Conservation (phyloP, 345 rosid genomes). For the Sisymbrium irio region DNA sequence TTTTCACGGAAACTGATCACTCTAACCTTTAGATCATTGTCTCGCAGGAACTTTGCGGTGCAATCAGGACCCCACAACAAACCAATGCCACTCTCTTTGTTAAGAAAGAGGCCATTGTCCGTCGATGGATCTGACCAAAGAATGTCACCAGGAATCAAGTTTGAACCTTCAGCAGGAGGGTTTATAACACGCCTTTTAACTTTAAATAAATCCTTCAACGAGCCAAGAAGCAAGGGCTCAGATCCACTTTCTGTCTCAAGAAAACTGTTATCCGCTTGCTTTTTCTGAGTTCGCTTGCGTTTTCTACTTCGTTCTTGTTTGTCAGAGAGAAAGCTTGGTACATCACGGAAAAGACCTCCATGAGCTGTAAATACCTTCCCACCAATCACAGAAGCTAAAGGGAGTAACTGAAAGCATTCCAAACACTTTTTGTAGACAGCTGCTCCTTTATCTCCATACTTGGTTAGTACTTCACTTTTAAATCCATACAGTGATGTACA, state of each 20-base stretch:
- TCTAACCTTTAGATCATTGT: conserved; percentile 36
- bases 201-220: conserved; percentile 34
- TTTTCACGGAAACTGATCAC: background rate
- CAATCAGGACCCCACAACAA: conserved; percentile 43
- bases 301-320: conserved; percentile 34
- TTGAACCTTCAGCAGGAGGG: conserved; percentile 35
- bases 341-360: conserved; percentile 39
- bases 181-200: conserved; percentile 33
- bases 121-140: conserved; percentile 41
- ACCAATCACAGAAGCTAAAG: conserved; percentile 38
- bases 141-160: conserved; percentile 40
- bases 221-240: conserved; percentile 32
- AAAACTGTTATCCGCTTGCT: conserved; percentile 19
- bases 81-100: conserved; percentile 39
- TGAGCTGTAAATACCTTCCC: conserved; percentile 39
- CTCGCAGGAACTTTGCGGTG: conserved; percentile 37
- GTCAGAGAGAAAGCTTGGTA: conserved; percentile 31
- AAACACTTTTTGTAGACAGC: conserved; percentile 36
- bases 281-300: conserved; percentile 37
- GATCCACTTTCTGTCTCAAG: conserved; percentile 18
- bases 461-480: conserved; percentile 32
- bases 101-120: conserved; percentile 25
- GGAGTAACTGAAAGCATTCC: conserved; percentile 40
- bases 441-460: conserved; percentile 40
- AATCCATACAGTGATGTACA: conserved; percentile 38